Evolutionary conservation across 495 filamentous ascomycete species (phyloP), one percentile per base, ranked within the genome.

Genomic region (Talaromyces proteolyticus): DNA sequence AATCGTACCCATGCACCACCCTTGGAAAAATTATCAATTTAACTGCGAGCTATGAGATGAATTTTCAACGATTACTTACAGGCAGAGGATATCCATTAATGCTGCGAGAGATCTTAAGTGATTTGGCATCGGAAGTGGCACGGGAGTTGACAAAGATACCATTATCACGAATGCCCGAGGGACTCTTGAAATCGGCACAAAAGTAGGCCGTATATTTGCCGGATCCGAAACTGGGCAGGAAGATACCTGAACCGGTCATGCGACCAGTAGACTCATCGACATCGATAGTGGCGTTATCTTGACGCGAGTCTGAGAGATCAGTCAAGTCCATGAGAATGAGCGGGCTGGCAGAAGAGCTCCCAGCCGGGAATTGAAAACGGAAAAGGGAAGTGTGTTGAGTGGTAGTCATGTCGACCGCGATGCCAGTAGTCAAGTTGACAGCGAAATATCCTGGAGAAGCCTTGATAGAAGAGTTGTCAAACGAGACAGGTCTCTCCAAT

Each of bases 81-180:
- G 87, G 86, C 20, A 89, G 71, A 26, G 84, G 84, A 53, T 84
- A 84, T 2, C 76, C 80, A 59, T 89, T 87, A 53, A 87, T 85
- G 11, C 79, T 81, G n/a, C 82, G 70, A 4, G 79, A 80, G 7
- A 88, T 80, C 4, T 69, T 82, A 39, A 90, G 56, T 38, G 79
- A 66, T 49, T 86, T 82, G 22, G 67, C 59, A 40, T 60, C 63
- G 4, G 61, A 54, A 40, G 62, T 69, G 8, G 70, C 70, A 14
- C 68, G 59, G 14, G 64, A 68, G 59, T 72, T 63, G 16, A 72
- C 66, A 59, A 72, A 72, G 20, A 73, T 63, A 4, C 72, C 66
- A 42, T 59, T 67, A 53, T 74, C 67, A 14, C 71, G 55, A 23
- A 70, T 61, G 0, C 65, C 61, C 0, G 69, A 61, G 65, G 78